Percentiles rank a stretch among this genome's conserved stretches.
phyloP scores from a whole-genome alignment of 208 protist genomes.

The Trichomonas tenax region DNA sequence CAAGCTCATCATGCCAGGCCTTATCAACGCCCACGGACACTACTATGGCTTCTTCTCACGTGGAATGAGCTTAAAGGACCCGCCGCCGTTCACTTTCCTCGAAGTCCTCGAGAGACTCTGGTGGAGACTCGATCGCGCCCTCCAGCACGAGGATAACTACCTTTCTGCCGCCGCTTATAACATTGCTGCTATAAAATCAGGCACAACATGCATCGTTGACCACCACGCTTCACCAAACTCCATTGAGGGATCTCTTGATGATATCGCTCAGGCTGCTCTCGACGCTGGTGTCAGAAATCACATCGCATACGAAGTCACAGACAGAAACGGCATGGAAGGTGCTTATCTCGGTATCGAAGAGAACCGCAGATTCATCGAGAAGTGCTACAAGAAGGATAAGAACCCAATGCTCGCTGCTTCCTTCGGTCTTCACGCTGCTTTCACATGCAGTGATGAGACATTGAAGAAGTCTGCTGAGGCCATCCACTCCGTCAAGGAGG shows the following conservation, averaged over 20 bases:
- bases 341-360: not conserved
- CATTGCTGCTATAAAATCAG: not conserved
- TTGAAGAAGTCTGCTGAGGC: not conserved
- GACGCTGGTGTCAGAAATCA: not conserved
- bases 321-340: not conserved
- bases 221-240: not conserved
- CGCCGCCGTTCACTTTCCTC: not conserved
- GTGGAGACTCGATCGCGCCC: not conserved
- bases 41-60: not conserved
- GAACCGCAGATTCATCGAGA: not conserved
- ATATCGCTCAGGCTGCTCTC: not conserved
- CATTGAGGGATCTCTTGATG: conserved; percentile 1
- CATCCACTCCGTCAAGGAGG: not conserved
- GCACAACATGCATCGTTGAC: not conserved
- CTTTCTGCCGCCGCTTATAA: not conserved
- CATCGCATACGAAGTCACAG: conserved; percentile 16
- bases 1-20: conserved; percentile 3
- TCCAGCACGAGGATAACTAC: conserved; percentile 1
- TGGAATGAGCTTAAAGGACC: not conserved
- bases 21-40: not conserved
- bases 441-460: conserved; percentile 2
- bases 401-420: conserved; percentile 1
- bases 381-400: not conserved
- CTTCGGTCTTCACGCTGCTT: not conserved
- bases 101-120: not conserved